Evolutionary conservation across 768 basidiomycete species (phyloP).

Genomic region (Tricholoma saponaceum): DNA sequence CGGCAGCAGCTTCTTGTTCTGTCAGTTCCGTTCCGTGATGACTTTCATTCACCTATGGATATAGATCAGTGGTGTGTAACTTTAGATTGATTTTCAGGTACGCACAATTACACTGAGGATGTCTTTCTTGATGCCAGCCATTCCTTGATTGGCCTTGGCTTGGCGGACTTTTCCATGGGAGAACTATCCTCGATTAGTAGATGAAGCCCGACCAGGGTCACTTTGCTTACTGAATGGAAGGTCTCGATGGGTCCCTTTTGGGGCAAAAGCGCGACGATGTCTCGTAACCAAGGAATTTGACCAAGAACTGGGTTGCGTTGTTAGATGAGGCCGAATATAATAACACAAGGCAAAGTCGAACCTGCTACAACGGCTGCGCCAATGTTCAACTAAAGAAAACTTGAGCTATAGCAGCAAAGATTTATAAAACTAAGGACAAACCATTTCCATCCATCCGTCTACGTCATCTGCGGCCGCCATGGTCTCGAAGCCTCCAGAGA

Average conservation of each 20-base stretch:
- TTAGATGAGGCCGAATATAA: neutral
- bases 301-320: constrained; percentile 12
- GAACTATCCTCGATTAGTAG: constrained; percentile 8
- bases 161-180: constrained; percentile 12
- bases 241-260: constrained; percentile 15
- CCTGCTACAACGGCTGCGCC: constrained; percentile 16
- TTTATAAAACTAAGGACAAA: neutral
- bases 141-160: constrained; percentile 6
- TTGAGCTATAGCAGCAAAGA: neutral
- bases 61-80: neutral
- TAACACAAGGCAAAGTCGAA: constrained; percentile 3
- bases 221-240: constrained; percentile 12
- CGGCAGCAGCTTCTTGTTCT: constrained; percentile 12
- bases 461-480: constrained; percentile 16
- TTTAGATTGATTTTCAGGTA: neutral
- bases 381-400: constrained; percentile 12
- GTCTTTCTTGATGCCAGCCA: constrained; percentile 6
- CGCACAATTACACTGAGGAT: constrained; percentile 21
- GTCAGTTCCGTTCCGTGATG: constrained; percentile 2
- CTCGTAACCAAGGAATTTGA: constrained; percentile 21
- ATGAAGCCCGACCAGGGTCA: neutral
- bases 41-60: constrained; percentile 13
- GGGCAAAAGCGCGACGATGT: constrained; percentile 13
- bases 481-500: constrained; percentile 23
- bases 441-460: constrained; percentile 22